phyloP scores from a whole-genome alignment of 2,329 filamentous ascomycete species.

The Didymella glomerata region DNA sequence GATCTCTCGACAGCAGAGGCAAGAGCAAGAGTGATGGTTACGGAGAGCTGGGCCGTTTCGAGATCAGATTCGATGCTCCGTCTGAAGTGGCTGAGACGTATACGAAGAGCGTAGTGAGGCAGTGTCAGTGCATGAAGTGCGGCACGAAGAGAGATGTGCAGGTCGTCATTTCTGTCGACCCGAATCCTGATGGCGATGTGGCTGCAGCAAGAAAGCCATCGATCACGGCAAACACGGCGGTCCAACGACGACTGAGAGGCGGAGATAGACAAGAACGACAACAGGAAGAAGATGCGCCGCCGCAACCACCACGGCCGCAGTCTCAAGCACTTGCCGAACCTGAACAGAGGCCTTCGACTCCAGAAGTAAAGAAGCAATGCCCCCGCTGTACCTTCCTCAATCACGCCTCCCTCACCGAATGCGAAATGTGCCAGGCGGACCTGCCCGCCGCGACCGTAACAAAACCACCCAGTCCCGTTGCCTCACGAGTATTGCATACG shows the following conservation, averaged over 20 bases:
- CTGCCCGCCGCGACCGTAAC: conserved; percentile 36
- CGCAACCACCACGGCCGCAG: conserved; percentile 30
- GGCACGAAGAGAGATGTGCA: conserved; percentile 47
- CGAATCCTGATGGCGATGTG: conserved; percentile 30
- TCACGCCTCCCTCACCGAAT: conserved; percentile 40
- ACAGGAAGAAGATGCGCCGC: conserved; percentile 27
- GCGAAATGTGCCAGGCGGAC: conserved; percentile 46
- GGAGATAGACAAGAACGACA: conserved; percentile 5
- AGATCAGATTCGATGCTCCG: conserved; percentile 48
- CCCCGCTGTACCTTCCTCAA: conserved; percentile 49
- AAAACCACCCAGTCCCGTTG: conserved; percentile 37
- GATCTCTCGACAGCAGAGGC: conserved; percentile 29
- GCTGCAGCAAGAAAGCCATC: conserved; percentile 20
- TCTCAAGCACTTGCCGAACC: conserved; percentile 18
- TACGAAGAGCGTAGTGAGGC: conserved; percentile 42
- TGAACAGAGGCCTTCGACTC: conserved; percentile 30
- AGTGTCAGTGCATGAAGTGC: conserved; percentile 50
- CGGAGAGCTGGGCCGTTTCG: conserved; percentile 44
- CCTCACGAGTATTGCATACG: conserved; percentile 32
- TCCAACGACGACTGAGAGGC: conserved; percentile 17
- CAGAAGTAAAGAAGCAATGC: conserved; percentile 46
- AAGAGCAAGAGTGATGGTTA: conserved; percentile 25
- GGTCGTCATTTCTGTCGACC: conserved; percentile 47
- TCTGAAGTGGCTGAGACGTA: conserved; percentile 41
- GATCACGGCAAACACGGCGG: conserved; percentile 27